Base-by-base conservation (phyloP, 2,329 filamentous ascomycete genomes). In the Alternaria angustiovoidea region DNA sequence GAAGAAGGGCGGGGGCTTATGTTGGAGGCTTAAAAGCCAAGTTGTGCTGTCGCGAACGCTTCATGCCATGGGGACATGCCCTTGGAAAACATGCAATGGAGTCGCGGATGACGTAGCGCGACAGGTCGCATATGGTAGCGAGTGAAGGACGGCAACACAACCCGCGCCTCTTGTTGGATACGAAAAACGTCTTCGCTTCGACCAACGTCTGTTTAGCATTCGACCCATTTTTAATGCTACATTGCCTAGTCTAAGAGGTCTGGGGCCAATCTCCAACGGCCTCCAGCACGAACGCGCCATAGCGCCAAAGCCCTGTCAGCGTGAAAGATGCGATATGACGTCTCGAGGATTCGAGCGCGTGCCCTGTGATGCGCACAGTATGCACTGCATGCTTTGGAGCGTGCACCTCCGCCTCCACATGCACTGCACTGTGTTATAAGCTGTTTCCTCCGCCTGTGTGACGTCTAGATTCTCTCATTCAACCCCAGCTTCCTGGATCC, bases 271-370 rank as follows among this genome's bases (percentile, higher is more conserved):
- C 18, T 41, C 28, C 52, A 63, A 59, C 59, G 57, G 48, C 42
- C 18, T 36, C 58, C 57, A 48, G 26, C 46, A 42, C 39, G 14
- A 55, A 54, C 55, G 43, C 55, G 54, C 57, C 38, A 42, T 64
- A 65, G 64, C 59, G 62, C 48, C 39, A 49, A 53, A 54, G 42
- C 30, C 49, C 36, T 52, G 57, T 57, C 51, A 49, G 43, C 51
- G 32, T 53, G 41, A 43, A 59, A 22, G 53, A 56, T 63, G 62
- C 57, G 47, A 60, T 54, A 66, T 65, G 64, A 66, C 64, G 59
- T 65, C 62, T 59, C 24, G 39, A 24, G 46, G 38, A 49, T 42
- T 48, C 46, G 54, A 46, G 30, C 24, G 42, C 51, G 42, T 46
- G 51, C 43, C 59, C 48, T 43, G 57, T 62, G 59, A 63, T 62